Evolutionary conservation across 1,284 basidiomycete species (phyloP), one percentile per base, ranked within the genome.

Genomic region (Trichosporon sp.): DNA sequence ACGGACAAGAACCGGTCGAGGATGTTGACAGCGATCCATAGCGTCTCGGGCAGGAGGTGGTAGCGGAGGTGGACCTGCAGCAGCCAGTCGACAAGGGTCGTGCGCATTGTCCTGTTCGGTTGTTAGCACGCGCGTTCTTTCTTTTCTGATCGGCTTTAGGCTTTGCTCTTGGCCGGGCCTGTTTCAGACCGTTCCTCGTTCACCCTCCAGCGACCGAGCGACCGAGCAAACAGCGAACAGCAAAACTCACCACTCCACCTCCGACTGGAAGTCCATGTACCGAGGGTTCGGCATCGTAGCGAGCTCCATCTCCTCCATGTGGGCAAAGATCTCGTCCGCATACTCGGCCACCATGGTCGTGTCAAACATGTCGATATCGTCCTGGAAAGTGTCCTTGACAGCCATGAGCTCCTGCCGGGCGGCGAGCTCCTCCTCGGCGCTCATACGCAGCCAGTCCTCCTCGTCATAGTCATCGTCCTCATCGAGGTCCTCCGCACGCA

Each of bases 301-400:
- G 68, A 89, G 86, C 90, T 97, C 93, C 59, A 96, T 86, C 62
- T 90, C 86, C 67, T 84, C 84, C 96, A 99, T 99, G 81, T 99
- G 98, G 66, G 86, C 85, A 74, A 99, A 99, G 76, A 99, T 99
- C 66, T 99, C 95, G 31, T 95, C 91, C 27, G 94, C 86, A 77
- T 99, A 99, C 80, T 99, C 96, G 56, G 94, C 93, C 23, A 96
- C 94, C 95, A 99, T 97, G 10, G 92, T 93, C 27, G 90, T 90
- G 81, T 99, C 96, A 71, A 87, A 88, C 74, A 89, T 85, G 75
- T 97, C 94, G 25, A 90, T 83, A 62, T 91, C 88, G 67, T 93
- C 91, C 52, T 88, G 84, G 73, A 80, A 83, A 63, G 67, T 77
- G 67, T 65, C 69, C 65, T 74, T 72, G 56, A 83, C 73, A 56